phyloP scores from a whole-genome alignment of 768 basidiomycete species.

The Saitozyma sp. region DNA sequence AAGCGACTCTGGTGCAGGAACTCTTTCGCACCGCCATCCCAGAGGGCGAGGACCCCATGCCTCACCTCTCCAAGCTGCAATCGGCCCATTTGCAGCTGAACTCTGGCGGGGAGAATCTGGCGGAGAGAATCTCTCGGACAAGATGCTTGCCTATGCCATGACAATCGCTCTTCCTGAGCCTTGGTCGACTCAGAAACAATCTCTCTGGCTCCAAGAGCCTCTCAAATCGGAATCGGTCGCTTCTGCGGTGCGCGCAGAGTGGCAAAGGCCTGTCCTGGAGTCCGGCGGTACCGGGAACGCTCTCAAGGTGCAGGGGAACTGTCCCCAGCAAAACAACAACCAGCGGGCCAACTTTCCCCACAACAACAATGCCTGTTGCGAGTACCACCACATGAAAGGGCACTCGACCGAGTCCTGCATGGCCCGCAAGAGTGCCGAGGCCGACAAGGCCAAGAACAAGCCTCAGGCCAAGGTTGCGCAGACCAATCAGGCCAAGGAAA shows the following conservation, averaged over 20 bases:
- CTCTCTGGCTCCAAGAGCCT: constrained; percentile 10
- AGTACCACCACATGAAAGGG: too few relatives aligned
- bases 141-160: constrained; percentile 22
- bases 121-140: neutral
- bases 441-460: too few relatives aligned
- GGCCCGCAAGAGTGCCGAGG: too few relatives aligned
- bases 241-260: neutral
- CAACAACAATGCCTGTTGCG: too few relatives aligned
- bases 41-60: constrained; percentile 17
- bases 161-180: constrained; percentile 19
- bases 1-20: constrained; percentile 15
- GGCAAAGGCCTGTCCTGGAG: neutral
- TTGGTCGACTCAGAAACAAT: constrained; percentile 13
- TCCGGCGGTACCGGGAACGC: too few relatives aligned
- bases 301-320: too few relatives aligned
- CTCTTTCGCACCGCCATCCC: constrained; percentile 3
- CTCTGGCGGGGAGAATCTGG: neutral
- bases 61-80: constrained; percentile 6
- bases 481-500: too few relatives aligned
- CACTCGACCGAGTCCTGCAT: too few relatives aligned
- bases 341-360: too few relatives aligned
- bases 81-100: constrained; percentile 21
- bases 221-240: too few relatives aligned
- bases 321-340: too few relatives aligned
- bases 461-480: too few relatives aligned